Evolutionary conservation across 257 asterid species (phyloP), one percentile per base, ranked within the genome.

Genomic region (Solanum lycopersicoides): DNA sequence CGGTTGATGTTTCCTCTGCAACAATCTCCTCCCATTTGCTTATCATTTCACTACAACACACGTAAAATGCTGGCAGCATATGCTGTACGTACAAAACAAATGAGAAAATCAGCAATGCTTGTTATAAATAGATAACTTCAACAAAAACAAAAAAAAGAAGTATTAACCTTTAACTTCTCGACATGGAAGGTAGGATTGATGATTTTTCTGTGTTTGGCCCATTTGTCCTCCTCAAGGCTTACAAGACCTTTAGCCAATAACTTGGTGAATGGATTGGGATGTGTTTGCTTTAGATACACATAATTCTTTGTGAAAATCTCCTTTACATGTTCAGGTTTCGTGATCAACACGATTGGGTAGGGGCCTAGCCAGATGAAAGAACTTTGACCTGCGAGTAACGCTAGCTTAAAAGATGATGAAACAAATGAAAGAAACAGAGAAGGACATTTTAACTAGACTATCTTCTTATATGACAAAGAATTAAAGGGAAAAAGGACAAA

Each of bases 141-240:
- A 47, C 15, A 47, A 14, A 47, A 47, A 47, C 5, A 47, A 47
- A 45, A 47, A 37, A 47, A 47, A 2, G 0, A 47, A 47, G 20
- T 47, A 47, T 14, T 14, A 47, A 47, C 84, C 84, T 79, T 79
- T 79, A 79, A 2, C 84, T 79, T 79, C 84, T 79, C 65, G 3
- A 79, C 41, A 25, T 79, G 65, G 65, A 79, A 79, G 25, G 65
- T 14, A 44, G 65, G 84, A 79, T 79, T 79, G 65, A 95, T 87
- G 80, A 95, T 68, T 74, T 87, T 95, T 25, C 96, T 90, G 82
- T 93, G 95, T 65, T 93, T 95, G 25, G 92, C 87, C 98, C 97
- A 94, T 90, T 91, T 89, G 4, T 93, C 92, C 5, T 85, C 87
- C 28, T 94, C 97, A 25, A 59, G n/a, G n/a, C 1, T 12, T 4